Conservation (phyloP, 164 flowering plant species). For the Malania oleifera region DNA sequence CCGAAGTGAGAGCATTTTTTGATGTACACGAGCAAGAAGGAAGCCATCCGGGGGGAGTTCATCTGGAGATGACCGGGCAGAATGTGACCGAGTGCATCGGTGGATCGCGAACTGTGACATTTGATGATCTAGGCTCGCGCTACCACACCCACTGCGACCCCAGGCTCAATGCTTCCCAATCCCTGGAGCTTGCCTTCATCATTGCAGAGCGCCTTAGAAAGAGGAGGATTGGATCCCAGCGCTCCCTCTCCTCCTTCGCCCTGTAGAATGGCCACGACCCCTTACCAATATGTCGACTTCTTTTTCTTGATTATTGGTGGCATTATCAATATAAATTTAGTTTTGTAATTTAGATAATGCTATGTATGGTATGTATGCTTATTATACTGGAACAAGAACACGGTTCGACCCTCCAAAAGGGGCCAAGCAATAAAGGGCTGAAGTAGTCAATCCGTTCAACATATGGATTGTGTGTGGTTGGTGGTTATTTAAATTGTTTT, state of each 20-base stretch:
- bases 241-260: slow-evolving; percentile 23
- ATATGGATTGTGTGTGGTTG: neutral
- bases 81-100: slow-evolving; percentile 93
- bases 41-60: slow-evolving; percentile 87
- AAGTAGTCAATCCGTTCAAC: neutral
- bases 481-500: too few species aligned
- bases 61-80: slow-evolving; percentile 91
- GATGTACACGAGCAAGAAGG: slow-evolving; percentile 96
- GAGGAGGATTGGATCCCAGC: slow-evolving; percentile 53
- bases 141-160: slow-evolving; percentile 97
- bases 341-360: slow-evolving; percentile 4
- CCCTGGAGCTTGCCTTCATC: slow-evolving; percentile 88
- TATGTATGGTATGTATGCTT: neutral
- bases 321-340: neutral
- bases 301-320: slow-evolving; percentile 5
- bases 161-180: slow-evolving; percentile 89
- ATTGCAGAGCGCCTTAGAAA: slow-evolving; percentile 80
- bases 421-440: slow-evolving; percentile 11
- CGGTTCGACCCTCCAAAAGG: slow-evolving; percentile 9
- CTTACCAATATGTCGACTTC: slow-evolving; percentile 8
- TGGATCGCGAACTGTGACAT: slow-evolving; percentile 82
- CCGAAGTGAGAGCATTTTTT: slow-evolving; percentile 87
- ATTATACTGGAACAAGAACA: slow-evolving; percentile 6
- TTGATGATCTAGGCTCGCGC: slow-evolving; percentile 77
- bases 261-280: slow-evolving; percentile 16